Evolutionary conservation across 345 rosid genomes (phyloP).

Genomic region (Euphorbia lathyris): DNA sequence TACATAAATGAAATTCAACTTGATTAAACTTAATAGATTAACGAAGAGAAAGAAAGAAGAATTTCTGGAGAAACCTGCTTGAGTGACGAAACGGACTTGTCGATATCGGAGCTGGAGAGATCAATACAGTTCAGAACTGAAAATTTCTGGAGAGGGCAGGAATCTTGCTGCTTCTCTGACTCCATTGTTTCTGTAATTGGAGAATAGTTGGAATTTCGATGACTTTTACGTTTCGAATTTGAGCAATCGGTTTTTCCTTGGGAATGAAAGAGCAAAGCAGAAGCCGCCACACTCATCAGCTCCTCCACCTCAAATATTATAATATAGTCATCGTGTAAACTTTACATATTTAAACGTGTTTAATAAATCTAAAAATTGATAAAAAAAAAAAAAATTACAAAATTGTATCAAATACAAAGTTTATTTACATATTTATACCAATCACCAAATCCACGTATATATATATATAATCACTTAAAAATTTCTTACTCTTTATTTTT

Average conservation of each 20-base stretch:
- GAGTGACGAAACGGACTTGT: slow-evolving; percentile 42
- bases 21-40: background rate
- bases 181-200: slow-evolving; percentile 1
- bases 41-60: background rate
- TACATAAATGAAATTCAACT: background rate
- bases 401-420: no score
- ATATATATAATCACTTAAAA: no score
- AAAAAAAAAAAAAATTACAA: no score
- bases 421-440: no score
- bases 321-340: no score
- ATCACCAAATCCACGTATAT: no score
- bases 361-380: no score
- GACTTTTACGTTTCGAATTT: background rate
- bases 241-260: background rate
- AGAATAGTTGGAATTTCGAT: slow-evolving; percentile 1
- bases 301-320: no score
- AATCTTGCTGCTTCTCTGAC: slow-evolving; percentile 9
- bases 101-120: slow-evolving; percentile 42
- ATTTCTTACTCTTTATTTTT: no score
- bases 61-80: slow-evolving; percentile 49
- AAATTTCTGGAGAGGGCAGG: slow-evolving; percentile 19
- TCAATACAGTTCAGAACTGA: slow-evolving; percentile 59
- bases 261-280: no score
- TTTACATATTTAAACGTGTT: no score
- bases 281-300: no score